Conservation (phyloP, 2,329 filamentous ascomycete genomes). For the Alternaria arborescens region DNA sequence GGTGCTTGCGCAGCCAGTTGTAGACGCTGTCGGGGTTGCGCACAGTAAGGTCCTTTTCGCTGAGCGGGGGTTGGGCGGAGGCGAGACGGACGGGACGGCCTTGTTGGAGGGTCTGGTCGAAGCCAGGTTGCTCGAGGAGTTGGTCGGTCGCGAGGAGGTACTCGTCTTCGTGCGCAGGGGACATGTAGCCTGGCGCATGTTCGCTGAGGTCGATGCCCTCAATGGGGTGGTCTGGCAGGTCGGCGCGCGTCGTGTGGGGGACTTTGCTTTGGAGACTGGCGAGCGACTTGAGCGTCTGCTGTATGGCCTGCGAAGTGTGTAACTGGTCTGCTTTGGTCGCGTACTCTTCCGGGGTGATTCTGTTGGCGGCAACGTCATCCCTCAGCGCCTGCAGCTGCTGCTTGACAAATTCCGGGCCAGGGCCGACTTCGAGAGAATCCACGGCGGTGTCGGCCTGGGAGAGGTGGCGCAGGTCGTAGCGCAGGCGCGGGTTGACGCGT, state of each 20-base stretch:
- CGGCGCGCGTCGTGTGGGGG: constrained; percentile 49
- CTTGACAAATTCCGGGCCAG: constrained; percentile 35
- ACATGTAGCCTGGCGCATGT: constrained; percentile 72
- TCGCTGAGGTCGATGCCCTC: constrained; percentile 59
- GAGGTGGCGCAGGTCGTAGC: constrained; percentile 71
- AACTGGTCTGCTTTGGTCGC: constrained; percentile 37
- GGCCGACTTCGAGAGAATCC: constrained; percentile 36
- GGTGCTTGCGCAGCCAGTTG: constrained; percentile 90
- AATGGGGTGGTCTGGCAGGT: constrained; percentile 44
- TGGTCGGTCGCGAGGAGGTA: constrained; percentile 73
- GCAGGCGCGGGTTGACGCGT: constrained; percentile 77
- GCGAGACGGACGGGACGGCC: constrained; percentile 51
- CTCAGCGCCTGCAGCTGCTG: constrained; percentile 47
- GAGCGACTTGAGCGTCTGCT: constrained; percentile 43
- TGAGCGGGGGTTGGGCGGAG: constrained; percentile 53
- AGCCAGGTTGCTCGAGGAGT: constrained; percentile 60
- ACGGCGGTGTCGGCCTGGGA: constrained; percentile 42
- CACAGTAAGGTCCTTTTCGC: constrained; percentile 63
- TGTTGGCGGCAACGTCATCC: constrained; percentile 41
- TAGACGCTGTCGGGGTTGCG: constrained; percentile 91
- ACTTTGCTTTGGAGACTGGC: constrained; percentile 52
- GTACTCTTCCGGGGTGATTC: constrained; percentile 44
- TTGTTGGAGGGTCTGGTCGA: constrained; percentile 57
- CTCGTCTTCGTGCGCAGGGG: constrained; percentile 75
- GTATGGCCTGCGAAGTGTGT: constrained; percentile 36